Conservation (phyloP, 306 rosid genomes). For the Malus domestica region DNA sequence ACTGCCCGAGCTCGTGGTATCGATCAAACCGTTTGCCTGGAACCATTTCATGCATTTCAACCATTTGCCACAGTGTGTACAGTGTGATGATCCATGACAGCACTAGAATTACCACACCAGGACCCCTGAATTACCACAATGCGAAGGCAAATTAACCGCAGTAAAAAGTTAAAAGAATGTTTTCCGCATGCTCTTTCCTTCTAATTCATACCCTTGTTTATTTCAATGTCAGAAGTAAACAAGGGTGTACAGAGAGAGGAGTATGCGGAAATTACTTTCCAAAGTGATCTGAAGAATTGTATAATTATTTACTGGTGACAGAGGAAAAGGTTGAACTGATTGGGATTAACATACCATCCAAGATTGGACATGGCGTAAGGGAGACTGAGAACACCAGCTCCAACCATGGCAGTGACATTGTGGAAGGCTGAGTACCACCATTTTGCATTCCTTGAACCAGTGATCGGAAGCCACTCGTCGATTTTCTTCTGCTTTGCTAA, state of each 20-base stretch:
- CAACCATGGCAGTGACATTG: conserved; percentile 69
- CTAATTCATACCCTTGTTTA: too few species aligned
- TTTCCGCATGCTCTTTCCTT: too few species aligned
- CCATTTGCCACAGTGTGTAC: conserved; percentile 66
- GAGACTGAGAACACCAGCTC: conserved; percentile 62
- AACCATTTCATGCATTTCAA: conserved; percentile 60
- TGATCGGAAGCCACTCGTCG: conserved; percentile 58
- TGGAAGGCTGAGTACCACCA: conserved; percentile 71
- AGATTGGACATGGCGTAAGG: conserved; percentile 52
- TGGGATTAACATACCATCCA: conserved; percentile 37
- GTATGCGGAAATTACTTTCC: too few species aligned
- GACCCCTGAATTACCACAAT: conserved; percentile 49
- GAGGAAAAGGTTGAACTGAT: background rate
- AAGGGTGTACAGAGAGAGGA: too few species aligned
- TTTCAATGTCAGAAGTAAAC: too few species aligned
- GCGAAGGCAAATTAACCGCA: background rate
- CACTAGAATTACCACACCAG: conserved; percentile 53
- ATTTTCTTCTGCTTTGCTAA: conserved; percentile 29
- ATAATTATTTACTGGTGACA: background rate
- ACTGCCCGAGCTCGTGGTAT: conserved; percentile 52
- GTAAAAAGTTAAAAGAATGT: background rate
- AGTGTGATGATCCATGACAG: conserved; percentile 52
- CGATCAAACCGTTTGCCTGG: conserved; percentile 53
- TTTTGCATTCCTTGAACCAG: conserved; percentile 54
- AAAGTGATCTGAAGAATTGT: too few species aligned